Base-by-base conservation (phyloP, 2,329 filamentous ascomycete genomes). In the Sporothrix pallida region DNA sequence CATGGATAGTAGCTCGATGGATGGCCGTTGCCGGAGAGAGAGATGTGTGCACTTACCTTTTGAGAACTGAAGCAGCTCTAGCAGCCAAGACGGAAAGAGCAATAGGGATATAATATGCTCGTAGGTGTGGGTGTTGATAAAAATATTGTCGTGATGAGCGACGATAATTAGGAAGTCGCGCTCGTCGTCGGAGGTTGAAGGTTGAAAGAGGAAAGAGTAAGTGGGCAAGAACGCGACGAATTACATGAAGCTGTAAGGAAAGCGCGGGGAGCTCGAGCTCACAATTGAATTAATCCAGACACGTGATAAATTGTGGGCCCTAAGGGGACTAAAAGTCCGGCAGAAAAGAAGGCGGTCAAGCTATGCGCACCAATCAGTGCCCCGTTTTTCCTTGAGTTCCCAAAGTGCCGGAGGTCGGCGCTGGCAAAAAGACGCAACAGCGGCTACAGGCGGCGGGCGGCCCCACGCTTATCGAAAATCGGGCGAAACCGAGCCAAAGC, bases 381-480 rank as follows among this genome's bases (percentile, higher is more conserved):
- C 7, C 37, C 23, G 37, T 20, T 37, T 12, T 44, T 1, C n/a
- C 8, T 8, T 9, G 52, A 12, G 17, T 1, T 23, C 7, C 52
- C 6, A 15, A 31, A n/a, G 58, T 42, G 17, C 31, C 58, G 58
- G 56, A 60, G 56, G 13, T 62, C 31, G 26, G 58, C 56, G 56
- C 56, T 60, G 26, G 56, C 56, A 23, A 20, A 26, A n/a, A 54
- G 52, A 26, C 17, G 15, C 8, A 8, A 12, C 31, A 12, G 44
- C 58, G 58, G 56, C 56, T 60, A 60, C 56, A 23, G 56, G 26
- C 58, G 17, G 52, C 52, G 31, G 31, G 31, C 31, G 31, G 62
- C 42, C 42, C 62, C 62, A 67, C 62, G 62, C 62, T 65, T 65
- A 65, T 65, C 42, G 42, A 48, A 2, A 17, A 63, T 67, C 42